Base-by-base conservation (phyloP, 768 basidiomycete genomes). In the Hericium rajendrae region DNA sequence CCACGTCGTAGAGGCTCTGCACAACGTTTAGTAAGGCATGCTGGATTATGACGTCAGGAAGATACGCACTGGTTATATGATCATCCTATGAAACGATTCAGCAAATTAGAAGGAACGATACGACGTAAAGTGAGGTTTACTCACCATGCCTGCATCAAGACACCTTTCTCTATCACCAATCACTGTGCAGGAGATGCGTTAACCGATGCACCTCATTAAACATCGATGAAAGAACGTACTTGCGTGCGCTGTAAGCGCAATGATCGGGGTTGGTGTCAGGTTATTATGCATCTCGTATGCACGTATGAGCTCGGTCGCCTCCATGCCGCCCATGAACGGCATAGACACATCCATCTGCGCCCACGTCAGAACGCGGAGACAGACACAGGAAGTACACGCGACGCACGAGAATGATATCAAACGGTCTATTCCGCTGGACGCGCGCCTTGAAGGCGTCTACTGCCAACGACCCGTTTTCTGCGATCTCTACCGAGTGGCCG, bases 321-420 rank as follows among this genome's bases (percentile, higher is more conserved):
- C 94, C 85, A 95, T 92, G 61, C 95, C 94, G 52, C 94, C 94
- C 92, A 98, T 97, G 72, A 94, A 87, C 6, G 94, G 92, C 92
- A 95, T 94, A 11, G 94, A 97, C 13, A 97, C 88, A 65, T 97
- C 94, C 95, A 97, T 97, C 90, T 95, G 59, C 15, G 53, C 43
- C 37, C 61, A 60, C 15, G 62, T 16, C 20, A 18, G 16, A 41
- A 12, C 38, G 49, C 16, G 13, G 13, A 32, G 32, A 32, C 6
- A 6, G 9, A 32, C 6, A 10, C 32, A 8, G 0, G 9, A 15
- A n/a, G 52, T 11, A 32, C 39, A 53, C 38, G 3, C 40, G 38
- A 4, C 28, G 78, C 62, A 94, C 93, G 37, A 97, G 79, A 60
- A 97, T 91, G 62, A 97, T 88, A 70, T 97, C 91, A 66, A 91